phyloP scores from a whole-genome alignment of 768 basidiomycete genomes.

The Tulasnella sp. region DNA sequence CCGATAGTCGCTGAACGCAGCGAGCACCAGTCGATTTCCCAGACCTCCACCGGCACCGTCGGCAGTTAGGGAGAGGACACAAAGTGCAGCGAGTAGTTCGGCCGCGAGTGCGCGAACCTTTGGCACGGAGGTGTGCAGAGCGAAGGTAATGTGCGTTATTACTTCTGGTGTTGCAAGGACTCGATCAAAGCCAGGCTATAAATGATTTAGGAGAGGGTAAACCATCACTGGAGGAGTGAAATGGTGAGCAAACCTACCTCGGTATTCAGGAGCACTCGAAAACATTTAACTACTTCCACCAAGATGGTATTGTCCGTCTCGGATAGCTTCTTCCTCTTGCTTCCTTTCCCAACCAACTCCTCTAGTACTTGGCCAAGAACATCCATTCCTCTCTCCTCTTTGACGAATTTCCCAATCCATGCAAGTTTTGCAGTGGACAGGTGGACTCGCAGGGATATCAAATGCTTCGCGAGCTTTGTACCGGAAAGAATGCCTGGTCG shows the following conservation, averaged over 20 bases:
- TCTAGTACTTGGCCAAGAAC: slow-evolving; percentile 52
- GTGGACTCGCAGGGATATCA: slow-evolving; percentile 77
- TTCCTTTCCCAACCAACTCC: slow-evolving; percentile 52
- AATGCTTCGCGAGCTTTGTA: slow-evolving; percentile 59
- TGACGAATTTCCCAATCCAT: slow-evolving; percentile 76
- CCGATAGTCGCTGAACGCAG: slow-evolving; percentile 73
- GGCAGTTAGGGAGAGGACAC: slow-evolving; percentile 58
- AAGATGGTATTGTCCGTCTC: slow-evolving; percentile 64
- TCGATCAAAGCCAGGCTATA: slow-evolving; percentile 61
- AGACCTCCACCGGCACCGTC: slow-evolving; percentile 11
- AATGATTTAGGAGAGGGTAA: background rate
- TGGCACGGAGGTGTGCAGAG: slow-evolving; percentile 54
- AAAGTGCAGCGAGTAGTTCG: slow-evolving; percentile 78
- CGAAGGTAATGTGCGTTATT: slow-evolving; percentile 64
- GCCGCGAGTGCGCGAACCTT: slow-evolving; percentile 63
- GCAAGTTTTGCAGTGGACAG: slow-evolving; percentile 70
- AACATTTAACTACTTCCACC: slow-evolving; percentile 67
- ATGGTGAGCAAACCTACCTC: slow-evolving; percentile 45
- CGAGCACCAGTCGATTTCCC: slow-evolving; percentile 66
- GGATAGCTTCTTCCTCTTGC: slow-evolving; percentile 44
- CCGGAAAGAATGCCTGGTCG: slow-evolving; percentile 37
- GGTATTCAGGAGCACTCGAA: slow-evolving; percentile 77
- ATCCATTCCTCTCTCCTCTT: slow-evolving; percentile 55
- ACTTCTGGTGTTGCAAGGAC: slow-evolving; percentile 56
- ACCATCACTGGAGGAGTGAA: too few species aligned